Conservation (phyloP, 495 filamentous ascomycete species). For the Aspergillus hancockii region DNA sequence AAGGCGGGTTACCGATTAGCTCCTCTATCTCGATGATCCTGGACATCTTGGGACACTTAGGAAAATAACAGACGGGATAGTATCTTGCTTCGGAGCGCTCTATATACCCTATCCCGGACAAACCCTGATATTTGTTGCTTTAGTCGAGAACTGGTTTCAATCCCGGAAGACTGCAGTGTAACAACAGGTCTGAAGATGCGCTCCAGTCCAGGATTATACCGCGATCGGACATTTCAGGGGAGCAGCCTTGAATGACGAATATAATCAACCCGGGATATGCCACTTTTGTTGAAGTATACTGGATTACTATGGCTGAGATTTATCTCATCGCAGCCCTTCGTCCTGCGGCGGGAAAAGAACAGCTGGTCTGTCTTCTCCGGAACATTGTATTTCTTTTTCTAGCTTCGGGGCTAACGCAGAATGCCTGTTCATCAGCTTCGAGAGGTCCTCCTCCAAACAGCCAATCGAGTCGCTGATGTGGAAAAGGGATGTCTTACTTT, state of each 20-base stretch:
- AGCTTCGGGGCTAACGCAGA: neutral
- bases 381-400: neutral
- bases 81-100: neutral
- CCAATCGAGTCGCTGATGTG: neutral
- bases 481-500: conserved; percentile 11
- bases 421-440: conserved; percentile 6
- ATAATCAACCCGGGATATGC: neutral
- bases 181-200: neutral
- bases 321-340: conserved; percentile 11
- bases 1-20: conserved; percentile 6
- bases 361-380: neutral
- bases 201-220: neutral
- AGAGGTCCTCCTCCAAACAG: conserved; percentile 9
- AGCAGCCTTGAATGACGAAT: neutral
- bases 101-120: neutral
- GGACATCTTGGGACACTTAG: neutral
- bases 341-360: conserved; percentile 4
- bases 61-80: neutral
- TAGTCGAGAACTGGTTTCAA: neutral
- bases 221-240: neutral
- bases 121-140: neutral
- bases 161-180: neutral
- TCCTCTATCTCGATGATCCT: conserved; percentile 5
- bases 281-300: neutral
- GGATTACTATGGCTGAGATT: conserved; percentile 4